Evolutionary conservation across 768 basidiomycete species (phyloP).

Genomic region (Terana coerulea): DNA sequence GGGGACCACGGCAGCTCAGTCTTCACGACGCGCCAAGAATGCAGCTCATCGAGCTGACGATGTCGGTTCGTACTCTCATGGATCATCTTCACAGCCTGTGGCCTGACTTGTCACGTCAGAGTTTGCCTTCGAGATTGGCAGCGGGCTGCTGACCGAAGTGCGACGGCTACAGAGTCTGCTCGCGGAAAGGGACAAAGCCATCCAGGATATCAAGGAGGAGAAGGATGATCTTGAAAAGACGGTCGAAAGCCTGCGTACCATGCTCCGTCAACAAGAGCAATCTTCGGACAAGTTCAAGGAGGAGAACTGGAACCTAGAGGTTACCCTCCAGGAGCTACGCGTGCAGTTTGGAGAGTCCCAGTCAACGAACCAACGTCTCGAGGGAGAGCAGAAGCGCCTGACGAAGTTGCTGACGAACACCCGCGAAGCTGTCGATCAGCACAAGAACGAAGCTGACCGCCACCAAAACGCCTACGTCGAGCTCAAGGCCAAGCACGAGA

Average conservation of each 20-base stretch:
- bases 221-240: constrained; percentile 83
- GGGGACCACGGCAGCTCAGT: constrained; percentile 78
- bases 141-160: constrained; percentile 86
- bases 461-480: constrained; percentile 61
- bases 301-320: constrained; percentile 99
- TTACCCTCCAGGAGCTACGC: constrained; percentile 83
- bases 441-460: constrained; percentile 84
- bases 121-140: constrained; percentile 98
- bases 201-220: constrained; percentile 90
- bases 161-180: constrained; percentile 87
- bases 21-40: constrained; percentile 81
- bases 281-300: constrained; percentile 88
- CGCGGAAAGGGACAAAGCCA: constrained; percentile 87
- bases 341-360: constrained; percentile 65
- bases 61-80: constrained; percentile 55
- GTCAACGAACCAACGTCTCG: constrained; percentile 61
- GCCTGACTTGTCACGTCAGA: constrained; percentile 43
- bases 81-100: not conserved
- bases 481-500: constrained; percentile 88
- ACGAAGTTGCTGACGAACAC: constrained; percentile 67
- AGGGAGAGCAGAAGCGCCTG: constrained; percentile 80
- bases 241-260: constrained; percentile 67
- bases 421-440: constrained; percentile 74
- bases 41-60: constrained; percentile 88
- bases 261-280: constrained; percentile 78